These are phyloP conservation scores for Lepidium africanum DNA, from an alignment of 345 rosid genomes.

Conservation along the genomic window DNA sequence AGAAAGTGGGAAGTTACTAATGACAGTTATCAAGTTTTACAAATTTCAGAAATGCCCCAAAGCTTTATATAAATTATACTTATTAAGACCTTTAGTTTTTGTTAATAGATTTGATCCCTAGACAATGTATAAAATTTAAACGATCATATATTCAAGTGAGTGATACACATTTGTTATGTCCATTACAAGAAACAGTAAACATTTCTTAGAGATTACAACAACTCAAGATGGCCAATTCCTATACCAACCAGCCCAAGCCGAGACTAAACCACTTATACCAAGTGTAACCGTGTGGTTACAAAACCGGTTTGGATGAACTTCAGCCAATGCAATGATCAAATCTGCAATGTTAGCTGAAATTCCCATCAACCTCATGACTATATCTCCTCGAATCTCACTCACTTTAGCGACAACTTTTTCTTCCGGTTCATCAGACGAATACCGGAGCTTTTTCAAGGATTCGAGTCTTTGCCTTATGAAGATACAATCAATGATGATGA, in stretches of 20 bases:
- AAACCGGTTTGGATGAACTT: conserved; percentile 80
- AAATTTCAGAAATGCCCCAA: neutral
- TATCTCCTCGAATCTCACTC: conserved; percentile 45
- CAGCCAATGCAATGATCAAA: conserved; percentile 72
- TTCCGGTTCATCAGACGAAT: conserved; percentile 22
- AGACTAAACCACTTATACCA: conserved; percentile 85
- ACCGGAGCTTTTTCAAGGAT: conserved; percentile 39
- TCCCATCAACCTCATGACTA: conserved; percentile 82
- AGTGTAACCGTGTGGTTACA: conserved; percentile 69
- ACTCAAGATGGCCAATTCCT: conserved; percentile 81
- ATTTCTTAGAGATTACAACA: neutral
- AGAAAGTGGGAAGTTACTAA: conserved; percentile 20
- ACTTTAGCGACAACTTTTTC: conserved; percentile 15
- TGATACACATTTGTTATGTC: neutral
- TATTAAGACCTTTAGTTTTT: neutral
- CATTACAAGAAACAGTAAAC: neutral
- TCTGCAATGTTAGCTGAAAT: conserved; percentile 88
- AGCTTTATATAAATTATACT: neutral
- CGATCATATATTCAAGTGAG: conserved; percentile 7
- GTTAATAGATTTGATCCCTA: neutral
- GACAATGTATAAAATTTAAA: neutral
- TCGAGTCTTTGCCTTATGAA: conserved; percentile 43
- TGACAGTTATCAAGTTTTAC: conserved; percentile 3
- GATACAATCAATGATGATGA: conserved; percentile 58
- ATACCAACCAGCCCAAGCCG: conserved; percentile 99